A percentile compares a stretch with the other conserved stretches of the same genome.
phyloP scores from a whole-genome alignment of 192 early-diverging fungal genomes.

The Backusella mclennaniae region DNA sequence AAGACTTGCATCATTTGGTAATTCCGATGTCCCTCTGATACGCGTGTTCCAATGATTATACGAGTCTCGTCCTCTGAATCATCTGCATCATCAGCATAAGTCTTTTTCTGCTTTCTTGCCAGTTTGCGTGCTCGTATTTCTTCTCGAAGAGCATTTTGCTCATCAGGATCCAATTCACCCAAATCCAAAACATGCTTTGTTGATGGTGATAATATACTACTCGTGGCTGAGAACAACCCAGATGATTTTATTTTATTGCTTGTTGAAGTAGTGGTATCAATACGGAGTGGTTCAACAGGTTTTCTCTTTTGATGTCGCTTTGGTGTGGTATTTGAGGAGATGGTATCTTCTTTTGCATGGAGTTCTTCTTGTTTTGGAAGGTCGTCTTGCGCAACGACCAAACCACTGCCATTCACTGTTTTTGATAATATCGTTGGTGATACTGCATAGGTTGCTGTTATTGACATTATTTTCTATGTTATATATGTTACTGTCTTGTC shows the following conservation, averaged over 20 bases:
- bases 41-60: conserved; percentile 50
- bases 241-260: neutral
- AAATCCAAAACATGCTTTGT: conserved; percentile 3
- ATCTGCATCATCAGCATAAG: conserved; percentile 4
- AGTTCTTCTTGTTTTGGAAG: neutral
- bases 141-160: neutral
- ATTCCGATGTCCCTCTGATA: conserved; percentile 18
- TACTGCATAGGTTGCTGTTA: neutral
- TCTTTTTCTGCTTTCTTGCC: neutral
- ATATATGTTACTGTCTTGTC: neutral
- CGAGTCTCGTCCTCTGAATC: conserved; percentile 35
- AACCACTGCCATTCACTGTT: neutral
- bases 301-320: neutral
- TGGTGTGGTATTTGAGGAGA: neutral
- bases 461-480: neutral
- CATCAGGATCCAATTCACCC: conserved; percentile 7
- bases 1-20: conserved; percentile 13
- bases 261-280: neutral
- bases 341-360: neutral
- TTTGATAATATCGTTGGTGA: neutral
- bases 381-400: neutral
- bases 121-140: conserved; percentile 10
- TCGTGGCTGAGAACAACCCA: neutral
- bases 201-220: neutral
- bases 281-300: neutral